phyloP scores from a whole-genome alignment of 2,329 filamentous ascomycete species.

The Alternaria tenuissima region DNA sequence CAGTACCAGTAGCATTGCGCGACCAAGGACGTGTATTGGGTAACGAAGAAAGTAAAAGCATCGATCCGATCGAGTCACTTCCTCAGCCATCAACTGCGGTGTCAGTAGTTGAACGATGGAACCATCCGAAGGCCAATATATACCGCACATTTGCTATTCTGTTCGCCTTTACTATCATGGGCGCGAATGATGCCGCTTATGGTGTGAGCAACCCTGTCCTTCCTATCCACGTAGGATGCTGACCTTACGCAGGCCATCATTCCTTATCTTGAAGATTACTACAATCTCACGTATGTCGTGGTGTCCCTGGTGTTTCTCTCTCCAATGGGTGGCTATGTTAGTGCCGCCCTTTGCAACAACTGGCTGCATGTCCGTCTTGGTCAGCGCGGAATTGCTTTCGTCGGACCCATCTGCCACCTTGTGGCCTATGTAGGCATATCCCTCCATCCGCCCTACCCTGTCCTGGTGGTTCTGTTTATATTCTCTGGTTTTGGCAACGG shows the following conservation, averaged over 20 bases:
- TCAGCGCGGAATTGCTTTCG: slow-evolving; percentile 73
- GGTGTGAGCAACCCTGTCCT: slow-evolving; percentile 58
- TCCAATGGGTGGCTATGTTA: slow-evolving; percentile 69
- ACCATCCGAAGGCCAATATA: slow-evolving; percentile 63
- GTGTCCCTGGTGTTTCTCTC: slow-evolving; percentile 71
- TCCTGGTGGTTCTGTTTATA: slow-evolving; percentile 68
- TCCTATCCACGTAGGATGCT: background rate
- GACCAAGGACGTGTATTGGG: slow-evolving; percentile 2
- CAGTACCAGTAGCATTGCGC: background rate
- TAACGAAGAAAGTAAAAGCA: slow-evolving; percentile 14
- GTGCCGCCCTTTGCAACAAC: slow-evolving; percentile 69
- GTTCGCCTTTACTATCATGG: slow-evolving; percentile 68
- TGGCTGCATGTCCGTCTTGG: slow-evolving; percentile 68
- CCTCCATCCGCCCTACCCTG: slow-evolving; percentile 72
- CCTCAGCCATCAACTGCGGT: slow-evolving; percentile 55
- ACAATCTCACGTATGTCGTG: slow-evolving; percentile 65
- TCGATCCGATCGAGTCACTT: slow-evolving; percentile 44
- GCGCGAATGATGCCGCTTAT: slow-evolving; percentile 71
- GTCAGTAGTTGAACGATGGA: slow-evolving; percentile 65
- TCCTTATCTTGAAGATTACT: slow-evolving; percentile 64
- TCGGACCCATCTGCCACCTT: slow-evolving; percentile 69
- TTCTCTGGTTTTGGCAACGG: slow-evolving; percentile 76
- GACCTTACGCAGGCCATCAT: slow-evolving; percentile 13
- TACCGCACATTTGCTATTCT: slow-evolving; percentile 66
- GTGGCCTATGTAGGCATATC: slow-evolving; percentile 69